Evolutionary conservation across 2,329 filamentous ascomycete species (phyloP).

Genomic region (Pyrenophora graminea): DNA sequence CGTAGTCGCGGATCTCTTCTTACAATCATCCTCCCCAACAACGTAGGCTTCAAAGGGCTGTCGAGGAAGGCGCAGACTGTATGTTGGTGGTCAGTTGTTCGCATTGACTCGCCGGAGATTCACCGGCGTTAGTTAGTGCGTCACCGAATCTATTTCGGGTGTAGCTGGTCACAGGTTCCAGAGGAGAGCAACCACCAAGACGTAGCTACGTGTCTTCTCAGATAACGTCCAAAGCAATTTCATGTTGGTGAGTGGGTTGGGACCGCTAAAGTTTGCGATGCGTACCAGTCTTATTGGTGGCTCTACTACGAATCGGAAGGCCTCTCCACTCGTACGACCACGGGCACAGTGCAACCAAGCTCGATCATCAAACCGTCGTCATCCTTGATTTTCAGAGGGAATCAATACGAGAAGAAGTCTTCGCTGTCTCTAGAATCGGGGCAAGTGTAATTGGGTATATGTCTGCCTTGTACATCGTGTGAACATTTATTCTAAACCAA

Average conservation of each 20-base stretch:
- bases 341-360: no score
- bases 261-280: neutral
- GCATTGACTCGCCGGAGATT: conserved; percentile 28
- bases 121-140: conserved; percentile 27
- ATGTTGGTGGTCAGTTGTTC: conserved; percentile 28
- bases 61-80: conserved; percentile 25
- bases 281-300: neutral
- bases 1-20: conserved; percentile 42
- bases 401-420: no score
- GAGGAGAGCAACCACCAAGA: conserved; percentile 3
- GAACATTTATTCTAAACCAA: no score
- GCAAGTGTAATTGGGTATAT: no score
- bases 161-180: conserved; percentile 5
- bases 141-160: conserved; percentile 24
- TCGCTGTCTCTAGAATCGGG: no score
- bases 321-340: no score
- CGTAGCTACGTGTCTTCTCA: neutral
- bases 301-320: no score
- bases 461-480: no score
- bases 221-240: neutral
- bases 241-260: conserved; percentile 1
- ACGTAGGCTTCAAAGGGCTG: conserved; percentile 24
- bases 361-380: no score
- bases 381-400: no score
- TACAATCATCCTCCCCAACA: conserved; percentile 45